phyloP scores from a whole-genome alignment of 75 land plant genomes.

The Sequoia sempervirens region DNA sequence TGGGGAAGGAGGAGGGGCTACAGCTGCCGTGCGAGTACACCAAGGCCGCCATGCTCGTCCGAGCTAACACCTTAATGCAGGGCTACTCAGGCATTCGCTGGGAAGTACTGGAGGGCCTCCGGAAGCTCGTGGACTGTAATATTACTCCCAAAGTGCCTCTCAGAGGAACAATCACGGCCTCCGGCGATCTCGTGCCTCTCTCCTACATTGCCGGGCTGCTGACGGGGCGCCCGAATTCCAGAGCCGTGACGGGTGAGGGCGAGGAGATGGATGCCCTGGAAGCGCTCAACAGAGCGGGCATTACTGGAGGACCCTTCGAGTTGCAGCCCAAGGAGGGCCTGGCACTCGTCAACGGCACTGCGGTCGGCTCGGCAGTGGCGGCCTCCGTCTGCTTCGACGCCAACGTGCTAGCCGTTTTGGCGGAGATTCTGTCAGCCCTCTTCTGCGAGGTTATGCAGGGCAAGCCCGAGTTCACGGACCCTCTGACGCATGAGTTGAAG shows the following conservation, averaged over 20 bases:
- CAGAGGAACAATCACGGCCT: conserved; percentile 35
- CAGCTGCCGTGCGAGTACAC: conserved; percentile 8
- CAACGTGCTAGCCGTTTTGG: conserved; percentile 18
- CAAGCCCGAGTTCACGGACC: background rate
- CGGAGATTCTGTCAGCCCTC: conserved; percentile 21
- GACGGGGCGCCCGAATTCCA: conserved; percentile 29
- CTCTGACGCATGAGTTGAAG: no score
- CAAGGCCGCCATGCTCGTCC: conserved; percentile 28
- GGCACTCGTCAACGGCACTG: background rate
- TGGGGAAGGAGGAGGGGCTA: conserved; percentile 1
- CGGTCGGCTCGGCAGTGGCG: conserved; percentile 19
- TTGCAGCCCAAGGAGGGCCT: background rate
- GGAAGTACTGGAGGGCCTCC: conserved; percentile 49
- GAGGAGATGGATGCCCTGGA: conserved; percentile 8
- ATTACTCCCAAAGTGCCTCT: no score
- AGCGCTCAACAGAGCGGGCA: conserved; percentile 15
- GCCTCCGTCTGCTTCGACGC: conserved; percentile 15
- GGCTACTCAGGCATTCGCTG: conserved; percentile 45
- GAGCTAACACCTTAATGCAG: conserved; percentile 39
- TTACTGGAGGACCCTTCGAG: conserved; percentile 17
- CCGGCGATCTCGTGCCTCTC: conserved; percentile 42
- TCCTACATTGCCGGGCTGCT: conserved; percentile 42
- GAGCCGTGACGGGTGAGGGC: conserved; percentile 11
- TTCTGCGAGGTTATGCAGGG: no score
- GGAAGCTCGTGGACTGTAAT: no score